Evolutionary conservation across 2,329 filamentous ascomycete species (phyloP), one percentile per base, ranked within the genome.

Genomic region (Magnaporthiopsis rhizophila): DNA sequence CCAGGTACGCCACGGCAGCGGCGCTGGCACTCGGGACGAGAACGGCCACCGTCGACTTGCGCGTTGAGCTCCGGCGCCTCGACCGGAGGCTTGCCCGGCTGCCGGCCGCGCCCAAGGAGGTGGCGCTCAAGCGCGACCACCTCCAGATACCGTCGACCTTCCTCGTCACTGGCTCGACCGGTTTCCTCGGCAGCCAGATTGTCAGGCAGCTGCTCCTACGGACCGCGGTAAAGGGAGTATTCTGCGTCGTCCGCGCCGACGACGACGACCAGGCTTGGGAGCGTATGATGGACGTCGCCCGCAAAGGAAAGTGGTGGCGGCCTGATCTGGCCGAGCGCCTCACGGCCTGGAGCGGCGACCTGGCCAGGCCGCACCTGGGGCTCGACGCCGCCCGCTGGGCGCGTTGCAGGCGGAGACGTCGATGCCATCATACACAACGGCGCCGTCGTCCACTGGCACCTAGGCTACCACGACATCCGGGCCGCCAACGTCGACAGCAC

Each of bases 91-190:
- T 36, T 12, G 24, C 58, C 0, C 58, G 11, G 30, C 24, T 59
- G 58, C 45, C 21, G 45, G 15, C 7, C 45, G 34, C 9, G 34
- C 34, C 34, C 34, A 36, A 36, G 11, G 11, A 36, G 34, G 45
- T 13, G 21, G 7, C 45, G n/a, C 45, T 7, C 21, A 53, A 2
- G 21, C 58, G 34, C 9, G 36, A 59, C 58, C 68, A 73, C 12
- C 64, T 70, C 7, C 67, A 69, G 63, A 50, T 32, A 5, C 60
- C 59, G 11, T 50, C 24, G 24, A 70, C 59, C 18, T 60, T 80
- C 24, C 72, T 81, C 0, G 71, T 81, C 1, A 81, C 78, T 0
- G 79, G 77, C 3, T 71, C 68, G 36, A 80, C 78, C 53, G 78
- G 79, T 2, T 74, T 74, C 61, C 70, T 81, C 7, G 79, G 70